These are phyloP conservation scores for Naganishia friedmannii DNA, from an alignment of 768 basidiomycete species.

Conservation along the genomic window DNA sequence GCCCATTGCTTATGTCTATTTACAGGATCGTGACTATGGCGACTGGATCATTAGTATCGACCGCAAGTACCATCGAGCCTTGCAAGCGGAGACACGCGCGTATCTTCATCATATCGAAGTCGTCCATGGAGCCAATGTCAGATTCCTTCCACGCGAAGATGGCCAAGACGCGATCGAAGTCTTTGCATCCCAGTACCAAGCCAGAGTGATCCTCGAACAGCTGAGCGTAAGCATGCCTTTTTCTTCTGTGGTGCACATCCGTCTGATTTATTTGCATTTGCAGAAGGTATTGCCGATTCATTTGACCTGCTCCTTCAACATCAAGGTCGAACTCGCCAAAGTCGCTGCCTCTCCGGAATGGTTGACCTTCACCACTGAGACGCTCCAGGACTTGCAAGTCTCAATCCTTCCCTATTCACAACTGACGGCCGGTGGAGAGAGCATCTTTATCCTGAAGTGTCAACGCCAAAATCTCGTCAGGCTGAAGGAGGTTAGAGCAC, in stretches of 20 bases:
- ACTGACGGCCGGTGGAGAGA: constrained; percentile 66
- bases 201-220: constrained; percentile 1
- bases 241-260: background rate
- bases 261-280: constrained; percentile 15
- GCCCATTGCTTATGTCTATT: background rate
- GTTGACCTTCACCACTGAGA: constrained; percentile 74
- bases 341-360: constrained; percentile 79
- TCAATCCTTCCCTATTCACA: constrained; percentile 80
- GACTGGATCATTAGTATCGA: constrained; percentile 85
- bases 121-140: constrained; percentile 87
- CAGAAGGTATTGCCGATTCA: constrained; percentile 96
- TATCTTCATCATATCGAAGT: constrained; percentile 95
- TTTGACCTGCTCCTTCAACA: constrained; percentile 87
- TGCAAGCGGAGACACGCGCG: constrained; percentile 92
- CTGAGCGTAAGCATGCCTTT: constrained; percentile 2
- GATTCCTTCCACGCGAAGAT: constrained; percentile 59
- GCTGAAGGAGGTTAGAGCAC: constrained; percentile 2
- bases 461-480: constrained; percentile 81
- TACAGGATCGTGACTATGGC: constrained; percentile 91
- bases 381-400: constrained; percentile 92
- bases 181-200: constrained; percentile 18
- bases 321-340: constrained; percentile 71
- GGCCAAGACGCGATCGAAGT: constrained; percentile 62
- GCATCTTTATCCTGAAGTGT: constrained; percentile 91
- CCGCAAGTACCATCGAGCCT: constrained; percentile 86